Conservation (phyloP, 2,329 filamentous ascomycete genomes). For the Alternaria infectoria region DNA sequence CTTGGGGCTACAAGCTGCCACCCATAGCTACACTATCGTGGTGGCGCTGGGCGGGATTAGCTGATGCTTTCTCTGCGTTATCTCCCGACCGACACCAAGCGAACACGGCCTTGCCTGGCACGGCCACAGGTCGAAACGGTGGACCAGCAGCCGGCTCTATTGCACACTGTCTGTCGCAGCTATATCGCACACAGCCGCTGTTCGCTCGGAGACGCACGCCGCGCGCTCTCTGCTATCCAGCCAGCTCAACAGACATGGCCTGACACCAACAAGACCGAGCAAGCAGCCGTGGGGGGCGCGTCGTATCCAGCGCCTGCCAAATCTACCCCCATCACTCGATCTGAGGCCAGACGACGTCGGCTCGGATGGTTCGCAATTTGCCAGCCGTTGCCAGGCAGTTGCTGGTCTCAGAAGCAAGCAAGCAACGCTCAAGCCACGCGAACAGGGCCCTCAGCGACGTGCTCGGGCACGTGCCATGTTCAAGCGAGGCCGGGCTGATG, state of each 20-base stretch:
- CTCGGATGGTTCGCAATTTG: slow-evolving; percentile 20
- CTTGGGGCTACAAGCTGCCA: slow-evolving; percentile 11
- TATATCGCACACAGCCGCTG: slow-evolving; percentile 5
- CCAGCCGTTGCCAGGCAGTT: slow-evolving; percentile 23
- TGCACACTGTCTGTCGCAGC: slow-evolving; percentile 2
- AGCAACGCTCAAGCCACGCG: slow-evolving; percentile 21
- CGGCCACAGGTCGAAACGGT: slow-evolving; percentile 36
- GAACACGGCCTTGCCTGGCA: slow-evolving; percentile 27
- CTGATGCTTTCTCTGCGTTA: slow-evolving; percentile 16
- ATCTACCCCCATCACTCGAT: background rate
- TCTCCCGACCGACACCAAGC: slow-evolving; percentile 27
- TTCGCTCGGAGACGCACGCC: slow-evolving; percentile 14
- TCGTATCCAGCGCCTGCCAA: background rate
- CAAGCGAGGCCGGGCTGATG: slow-evolving; percentile 19
- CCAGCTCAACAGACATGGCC: slow-evolving; percentile 12
- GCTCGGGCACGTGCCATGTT: slow-evolving; percentile 12
- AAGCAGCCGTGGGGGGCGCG: slow-evolving; percentile 6
- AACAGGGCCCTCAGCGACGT: slow-evolving; percentile 3
- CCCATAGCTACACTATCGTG: background rate
- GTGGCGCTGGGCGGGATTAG: slow-evolving; percentile 6
- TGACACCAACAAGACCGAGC: slow-evolving; percentile 8
- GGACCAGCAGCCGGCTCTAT: slow-evolving; percentile 18
- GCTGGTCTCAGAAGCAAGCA: slow-evolving; percentile 16
- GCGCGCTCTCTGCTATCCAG: background rate
- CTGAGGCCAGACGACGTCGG: slow-evolving; percentile 7